phyloP scores from a whole-genome alignment of 768 basidiomycete genomes.

The Roridomyces roridus region DNA sequence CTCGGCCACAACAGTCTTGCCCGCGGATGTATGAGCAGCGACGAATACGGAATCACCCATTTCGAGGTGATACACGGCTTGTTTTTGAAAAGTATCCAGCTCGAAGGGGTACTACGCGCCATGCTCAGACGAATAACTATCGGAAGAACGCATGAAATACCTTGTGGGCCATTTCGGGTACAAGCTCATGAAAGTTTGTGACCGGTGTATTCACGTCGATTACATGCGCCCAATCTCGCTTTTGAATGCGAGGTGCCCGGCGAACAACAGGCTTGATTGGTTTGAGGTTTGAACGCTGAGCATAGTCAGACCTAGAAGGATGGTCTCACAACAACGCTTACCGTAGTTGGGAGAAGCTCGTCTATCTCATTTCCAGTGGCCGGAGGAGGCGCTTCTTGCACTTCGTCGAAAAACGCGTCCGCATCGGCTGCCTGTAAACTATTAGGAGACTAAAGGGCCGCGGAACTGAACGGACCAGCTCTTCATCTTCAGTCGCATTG shows the following conservation, averaged over 20 bases:
- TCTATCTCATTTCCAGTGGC: constrained; percentile 12
- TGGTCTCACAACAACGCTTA: constrained; percentile 58
- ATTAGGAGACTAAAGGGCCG: neutral
- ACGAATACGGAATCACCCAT: constrained; percentile 98
- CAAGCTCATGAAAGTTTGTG: constrained; percentile 87
- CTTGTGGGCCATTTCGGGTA: constrained; percentile 96
- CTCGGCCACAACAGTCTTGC: constrained; percentile 98
- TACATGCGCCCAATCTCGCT: constrained; percentile 98
- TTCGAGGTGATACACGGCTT: constrained; percentile 97
- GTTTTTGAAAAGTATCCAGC: constrained; percentile 97
- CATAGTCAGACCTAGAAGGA: neutral
- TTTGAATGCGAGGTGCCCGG: constrained; percentile 58
- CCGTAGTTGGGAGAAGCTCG: constrained; percentile 26
- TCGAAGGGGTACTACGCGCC: constrained; percentile 91
- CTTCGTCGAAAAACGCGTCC: constrained; percentile 23
- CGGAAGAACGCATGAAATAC: constrained; percentile 42
- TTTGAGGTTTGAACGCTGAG: constrained; percentile 63
- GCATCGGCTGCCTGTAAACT: constrained; percentile 12
- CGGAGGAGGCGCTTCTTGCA: constrained; percentile 5
- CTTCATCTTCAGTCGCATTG: constrained; percentile 21
- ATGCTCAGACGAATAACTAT: neutral
- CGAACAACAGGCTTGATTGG: constrained; percentile 52
- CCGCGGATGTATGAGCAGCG: constrained; percentile 99
- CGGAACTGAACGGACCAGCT: constrained; percentile 9
- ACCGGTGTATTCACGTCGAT: constrained; percentile 93